Conservation (phyloP, 2,329 filamentous ascomycete genomes). For the Ceratocystis albifundus region DNA sequence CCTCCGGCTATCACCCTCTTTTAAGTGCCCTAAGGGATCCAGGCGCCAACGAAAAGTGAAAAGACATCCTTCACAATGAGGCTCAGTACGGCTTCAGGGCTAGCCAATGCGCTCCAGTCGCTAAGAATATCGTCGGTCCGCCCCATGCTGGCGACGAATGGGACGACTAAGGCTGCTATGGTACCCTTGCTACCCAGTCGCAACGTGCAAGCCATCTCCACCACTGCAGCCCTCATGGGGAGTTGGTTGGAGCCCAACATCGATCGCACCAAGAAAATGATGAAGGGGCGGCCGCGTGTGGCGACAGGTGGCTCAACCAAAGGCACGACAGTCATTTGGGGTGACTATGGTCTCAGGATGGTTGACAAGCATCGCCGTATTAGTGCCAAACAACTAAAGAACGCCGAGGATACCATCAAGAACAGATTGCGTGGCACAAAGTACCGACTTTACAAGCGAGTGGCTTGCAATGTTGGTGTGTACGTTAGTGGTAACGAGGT, state of each 20-base stretch:
- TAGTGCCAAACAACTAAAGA: conserved; percentile 72
- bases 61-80: conserved; percentile 34
- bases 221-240: conserved; percentile 46
- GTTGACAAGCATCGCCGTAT: conserved; percentile 86
- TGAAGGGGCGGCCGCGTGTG: conserved; percentile 79
- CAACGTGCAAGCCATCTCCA: conserved; percentile 59
- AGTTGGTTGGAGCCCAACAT: conserved; percentile 75
- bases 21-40: not conserved
- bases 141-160: conserved; percentile 31
- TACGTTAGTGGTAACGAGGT: conserved; percentile 92
- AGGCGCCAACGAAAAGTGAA: not conserved
- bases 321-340: conserved; percentile 92
- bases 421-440: conserved; percentile 77
- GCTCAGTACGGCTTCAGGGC: conserved; percentile 34
- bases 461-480: conserved; percentile 86
- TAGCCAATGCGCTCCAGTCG: conserved; percentile 42
- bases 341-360: conserved; percentile 90
- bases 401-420: conserved; percentile 89
- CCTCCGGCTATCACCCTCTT: not conserved
- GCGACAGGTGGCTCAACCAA: conserved; percentile 81
- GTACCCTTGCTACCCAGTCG: conserved; percentile 29
- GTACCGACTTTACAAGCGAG: conserved; percentile 82
- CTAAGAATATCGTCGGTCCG: conserved; percentile 35
- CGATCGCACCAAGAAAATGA: conserved; percentile 71
- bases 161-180: conserved; percentile 27